Base-by-base conservation (phyloP, 78 protist genomes). In the Isochrysis galbana region DNA sequence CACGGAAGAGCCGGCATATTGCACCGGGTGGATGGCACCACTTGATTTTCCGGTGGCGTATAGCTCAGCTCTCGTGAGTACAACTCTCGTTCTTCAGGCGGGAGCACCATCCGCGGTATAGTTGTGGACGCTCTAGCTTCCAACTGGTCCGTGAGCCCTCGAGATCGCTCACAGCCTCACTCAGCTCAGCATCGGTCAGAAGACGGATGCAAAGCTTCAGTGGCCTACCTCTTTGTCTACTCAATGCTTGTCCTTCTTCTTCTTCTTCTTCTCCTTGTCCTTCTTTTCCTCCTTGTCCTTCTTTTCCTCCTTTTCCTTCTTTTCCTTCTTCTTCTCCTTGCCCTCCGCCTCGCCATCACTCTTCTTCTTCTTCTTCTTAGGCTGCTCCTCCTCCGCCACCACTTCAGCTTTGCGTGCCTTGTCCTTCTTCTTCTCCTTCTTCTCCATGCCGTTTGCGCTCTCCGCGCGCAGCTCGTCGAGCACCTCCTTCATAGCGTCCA, bases 401-500 rank as follows among this genome's bases (percentile, higher is more conserved):
- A 1, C 69, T 38, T 41, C 86, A 72, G 26, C 74, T 44, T 29
- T 2, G 48, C 78, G 54, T 32, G 21, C 26, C 87, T 67, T 44
- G 34, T 90, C 29, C 86, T 70, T 70, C 34, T 61, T 23, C 42
- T 39, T 38, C 48, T 90, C 84, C 87, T 90, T 44, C 78, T 91
- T 36, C 38, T 3, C 80, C 87, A 70, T 22, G 34, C 39, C 29
- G 72, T 70, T 32, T 5, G 11, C 29, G 32, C 29, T 21, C 67
- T 70, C 55, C 25, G 10, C 91, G 90, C 55, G 1, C 41, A 34
- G 41, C 51, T 83, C 92, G 23, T 38, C 80, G 36, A 92, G 1
- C 32, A 44, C 96, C 72, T 94, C 94, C 91, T 86, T 70, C 99
- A 98, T 98, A 42, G 95, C 98, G 70, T 97, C 98, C n/a, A 96